These are phyloP conservation scores for Aspergillus puulaauensis DNA, from an alignment of 2,329 filamentous ascomycete species.

Conservation along the genomic window DNA sequence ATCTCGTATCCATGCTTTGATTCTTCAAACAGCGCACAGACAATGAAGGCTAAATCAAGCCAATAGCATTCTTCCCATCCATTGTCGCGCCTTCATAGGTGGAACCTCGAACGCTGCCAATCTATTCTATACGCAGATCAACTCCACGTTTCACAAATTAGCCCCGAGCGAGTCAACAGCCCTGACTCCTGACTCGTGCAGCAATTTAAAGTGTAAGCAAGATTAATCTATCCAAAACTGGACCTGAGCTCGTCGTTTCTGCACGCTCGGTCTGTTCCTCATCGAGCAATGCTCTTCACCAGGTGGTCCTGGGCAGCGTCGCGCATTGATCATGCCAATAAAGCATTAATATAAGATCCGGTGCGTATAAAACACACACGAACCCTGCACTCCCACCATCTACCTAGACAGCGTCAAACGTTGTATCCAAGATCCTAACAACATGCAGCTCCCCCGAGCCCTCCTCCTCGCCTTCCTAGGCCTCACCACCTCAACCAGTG, in stretches of 20 bases:
- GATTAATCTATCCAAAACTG: constrained; percentile 3
- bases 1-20: too few species aligned
- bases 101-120: too few species aligned
- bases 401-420: neutral
- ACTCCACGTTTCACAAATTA: constrained; percentile 8
- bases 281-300: neutral
- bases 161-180: neutral
- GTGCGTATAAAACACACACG: neutral
- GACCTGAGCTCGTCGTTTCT: neutral
- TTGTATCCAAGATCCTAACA: neutral
- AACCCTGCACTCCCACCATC: neutral
- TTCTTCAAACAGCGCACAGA: too few species aligned
- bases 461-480: constrained; percentile 6
- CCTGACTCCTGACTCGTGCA: neutral
- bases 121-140: neutral
- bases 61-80: too few species aligned
- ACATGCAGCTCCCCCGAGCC: constrained; percentile 3
- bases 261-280: neutral
- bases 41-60: too few species aligned
- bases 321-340: neutral
- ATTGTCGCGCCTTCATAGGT: too few species aligned
- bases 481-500: constrained; percentile 14
- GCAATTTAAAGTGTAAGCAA: neutral
- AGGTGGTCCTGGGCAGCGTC: neutral
- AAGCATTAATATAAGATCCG: neutral